Conservation (phyloP, 352 stramenopile genomes). For the Globisporangium okanoganense region DNA sequence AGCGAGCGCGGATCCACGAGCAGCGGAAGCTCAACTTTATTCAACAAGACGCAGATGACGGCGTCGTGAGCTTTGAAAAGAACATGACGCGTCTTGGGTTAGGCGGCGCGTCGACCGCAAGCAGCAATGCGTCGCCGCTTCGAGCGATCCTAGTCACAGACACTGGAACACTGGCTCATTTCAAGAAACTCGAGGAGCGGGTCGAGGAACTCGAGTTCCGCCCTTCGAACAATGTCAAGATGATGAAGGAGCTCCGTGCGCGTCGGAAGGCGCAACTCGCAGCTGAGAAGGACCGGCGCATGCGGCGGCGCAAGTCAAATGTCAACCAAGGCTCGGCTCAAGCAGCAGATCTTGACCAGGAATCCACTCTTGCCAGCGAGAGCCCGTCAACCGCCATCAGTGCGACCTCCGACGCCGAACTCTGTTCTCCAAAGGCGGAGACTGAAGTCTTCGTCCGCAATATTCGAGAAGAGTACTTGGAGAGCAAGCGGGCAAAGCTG, state of each 20-base stretch:
- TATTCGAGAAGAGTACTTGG: constrained; percentile 37
- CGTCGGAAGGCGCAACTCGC: constrained; percentile 60
- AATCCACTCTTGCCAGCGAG: not conserved
- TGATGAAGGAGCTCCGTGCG: constrained; percentile 80
- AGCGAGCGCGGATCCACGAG: constrained; percentile 30
- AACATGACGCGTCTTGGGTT: constrained; percentile 63
- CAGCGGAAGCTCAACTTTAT: constrained; percentile 23
- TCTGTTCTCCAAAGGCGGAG: not conserved
- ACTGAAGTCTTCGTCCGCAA: not conserved
- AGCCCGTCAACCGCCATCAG: too few relatives aligned
- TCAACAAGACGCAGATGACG: constrained; percentile 35
- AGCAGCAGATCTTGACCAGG: not conserved
- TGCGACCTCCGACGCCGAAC: too few relatives aligned
- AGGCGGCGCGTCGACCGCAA: constrained; percentile 10
- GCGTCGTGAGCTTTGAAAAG: constrained; percentile 55
- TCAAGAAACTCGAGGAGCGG: constrained; percentile 36
- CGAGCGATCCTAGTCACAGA: constrained; percentile 40
- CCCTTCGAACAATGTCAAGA: constrained; percentile 74
- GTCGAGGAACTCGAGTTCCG: constrained; percentile 60
- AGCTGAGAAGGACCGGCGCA: constrained; percentile 60
- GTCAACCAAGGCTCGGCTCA: constrained; percentile 19
- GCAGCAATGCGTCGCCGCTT: constrained; percentile 19
- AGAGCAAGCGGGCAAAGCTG: constrained; percentile 34
- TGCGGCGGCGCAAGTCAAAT: constrained; percentile 41
- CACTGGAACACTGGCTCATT: constrained; percentile 33